These are phyloP conservation scores for Simplicillium aogashimaense DNA, from an alignment of 2,329 filamentous ascomycete genomes.

Conservation along the genomic window DNA sequence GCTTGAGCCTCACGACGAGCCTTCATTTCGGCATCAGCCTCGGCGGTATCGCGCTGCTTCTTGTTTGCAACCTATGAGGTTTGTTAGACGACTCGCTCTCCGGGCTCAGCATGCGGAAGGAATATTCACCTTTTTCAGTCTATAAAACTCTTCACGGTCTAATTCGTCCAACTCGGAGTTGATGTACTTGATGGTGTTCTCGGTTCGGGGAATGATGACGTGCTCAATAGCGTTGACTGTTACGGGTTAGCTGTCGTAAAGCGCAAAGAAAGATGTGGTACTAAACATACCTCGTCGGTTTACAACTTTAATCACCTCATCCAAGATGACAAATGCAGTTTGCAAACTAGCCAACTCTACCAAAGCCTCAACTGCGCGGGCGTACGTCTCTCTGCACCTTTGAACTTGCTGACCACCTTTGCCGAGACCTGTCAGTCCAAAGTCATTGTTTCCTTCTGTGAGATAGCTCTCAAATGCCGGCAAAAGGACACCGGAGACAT, in stretches of 20 bases:
- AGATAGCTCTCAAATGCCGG: slow-evolving; percentile 89
- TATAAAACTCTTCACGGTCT: slow-evolving; percentile 95
- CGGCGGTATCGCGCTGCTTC: slow-evolving; percentile 69
- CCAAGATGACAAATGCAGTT: slow-evolving; percentile 94
- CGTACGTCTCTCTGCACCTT: slow-evolving; percentile 90
- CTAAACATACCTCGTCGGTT: slow-evolving; percentile 69
- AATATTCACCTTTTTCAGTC: slow-evolving; percentile 74
- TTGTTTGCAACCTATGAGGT: slow-evolving; percentile 58
- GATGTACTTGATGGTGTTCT: slow-evolving; percentile 99
- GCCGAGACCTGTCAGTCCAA: slow-evolving; percentile 87
- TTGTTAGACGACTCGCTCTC: not conserved
- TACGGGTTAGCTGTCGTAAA: slow-evolving; percentile 5
- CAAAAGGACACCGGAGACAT: slow-evolving; percentile 92
- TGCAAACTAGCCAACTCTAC: slow-evolving; percentile 92
- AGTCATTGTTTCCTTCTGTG: slow-evolving; percentile 86
- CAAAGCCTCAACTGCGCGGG: slow-evolving; percentile 86
- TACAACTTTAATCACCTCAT: slow-evolving; percentile 98
- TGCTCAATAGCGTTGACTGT: slow-evolving; percentile 87
- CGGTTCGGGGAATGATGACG: slow-evolving; percentile 93
- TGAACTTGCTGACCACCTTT: slow-evolving; percentile 98
- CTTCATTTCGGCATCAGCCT: slow-evolving; percentile 64
- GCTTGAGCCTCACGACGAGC: slow-evolving; percentile 51
- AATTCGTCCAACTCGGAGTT: slow-evolving; percentile 97
- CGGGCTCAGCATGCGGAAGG: not conserved
- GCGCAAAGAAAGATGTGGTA: slow-evolving; percentile 9